These are phyloP conservation scores for Murraya paniculata DNA, from an alignment of 345 rosid species.

Conservation along the genomic window DNA sequence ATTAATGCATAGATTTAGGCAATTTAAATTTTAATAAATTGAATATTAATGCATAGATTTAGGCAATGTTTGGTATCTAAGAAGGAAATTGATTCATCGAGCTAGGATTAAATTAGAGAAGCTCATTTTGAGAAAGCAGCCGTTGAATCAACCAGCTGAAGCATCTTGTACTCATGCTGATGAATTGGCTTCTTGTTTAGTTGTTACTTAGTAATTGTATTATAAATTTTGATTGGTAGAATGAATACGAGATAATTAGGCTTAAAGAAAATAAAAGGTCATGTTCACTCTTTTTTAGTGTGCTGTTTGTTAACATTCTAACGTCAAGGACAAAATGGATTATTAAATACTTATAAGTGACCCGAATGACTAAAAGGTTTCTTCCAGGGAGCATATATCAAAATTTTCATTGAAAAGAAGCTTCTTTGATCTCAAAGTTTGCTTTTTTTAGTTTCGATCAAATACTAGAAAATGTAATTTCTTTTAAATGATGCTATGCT, in stretches of 20 bases:
- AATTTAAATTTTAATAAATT: background rate
- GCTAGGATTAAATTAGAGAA: background rate
- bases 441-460: background rate
- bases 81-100: background rate
- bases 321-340: no score
- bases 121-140: background rate
- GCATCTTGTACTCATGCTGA: background rate
- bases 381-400: no score
- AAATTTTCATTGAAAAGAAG: no score
- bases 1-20: background rate
- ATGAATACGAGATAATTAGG: background rate
- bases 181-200: no score
- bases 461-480: background rate
- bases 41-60: background rate
- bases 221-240: background rate
- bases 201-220: no score
- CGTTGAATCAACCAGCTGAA: background rate
- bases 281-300: no score
- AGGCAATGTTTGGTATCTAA: background rate
- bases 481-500: background rate
- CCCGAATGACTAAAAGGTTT: no score
- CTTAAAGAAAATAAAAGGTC: no score
- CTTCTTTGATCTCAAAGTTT: no score
- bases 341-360: no score
- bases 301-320: no score